A percentile compares a stretch with the other conserved stretches of the same genome.
These are phyloP conservation scores for Penicillium silybi DNA, from an alignment of 495 filamentous ascomycete genomes.

Conservation along the genomic window DNA sequence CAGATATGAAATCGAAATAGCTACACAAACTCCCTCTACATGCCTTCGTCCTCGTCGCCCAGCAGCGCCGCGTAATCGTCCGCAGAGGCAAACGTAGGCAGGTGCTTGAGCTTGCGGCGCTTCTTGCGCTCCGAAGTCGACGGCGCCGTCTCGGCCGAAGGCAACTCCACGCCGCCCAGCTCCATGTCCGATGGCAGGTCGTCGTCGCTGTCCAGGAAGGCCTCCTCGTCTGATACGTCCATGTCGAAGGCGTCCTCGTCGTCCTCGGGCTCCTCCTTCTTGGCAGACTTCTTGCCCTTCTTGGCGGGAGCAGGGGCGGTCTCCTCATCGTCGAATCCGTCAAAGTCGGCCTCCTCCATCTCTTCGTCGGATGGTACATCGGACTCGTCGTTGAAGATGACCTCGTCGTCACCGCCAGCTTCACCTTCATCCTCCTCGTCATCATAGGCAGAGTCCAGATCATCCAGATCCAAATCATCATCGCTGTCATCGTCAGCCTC, in stretches of 20 bases:
- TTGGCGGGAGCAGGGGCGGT: constrained; percentile 22
- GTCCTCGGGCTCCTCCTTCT: constrained; percentile 38
- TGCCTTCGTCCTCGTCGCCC: constrained; percentile 65
- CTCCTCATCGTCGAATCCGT: constrained; percentile 38
- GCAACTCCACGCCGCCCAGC: constrained; percentile 30
- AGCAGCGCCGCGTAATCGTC: constrained; percentile 93
- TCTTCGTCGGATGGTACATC: constrained; percentile 45
- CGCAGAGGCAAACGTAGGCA: constrained; percentile 87
- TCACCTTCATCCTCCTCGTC: constrained; percentile 47
- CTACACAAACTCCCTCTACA: constrained; percentile 23
- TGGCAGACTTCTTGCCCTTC: constrained; percentile 38
- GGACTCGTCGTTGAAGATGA: constrained; percentile 47
- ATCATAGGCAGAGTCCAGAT: constrained; percentile 54
- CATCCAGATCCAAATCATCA: constrained; percentile 61
- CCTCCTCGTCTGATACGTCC: constrained; percentile 50
- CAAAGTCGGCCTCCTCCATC: constrained; percentile 38
- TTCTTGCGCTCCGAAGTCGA: constrained; percentile 57
- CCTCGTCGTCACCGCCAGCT: constrained; percentile 50
- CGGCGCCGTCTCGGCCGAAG: constrained; percentile 33
- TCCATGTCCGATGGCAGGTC: constrained; percentile 54
- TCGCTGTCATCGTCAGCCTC: constrained; percentile 64
- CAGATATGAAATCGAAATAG: background rate
- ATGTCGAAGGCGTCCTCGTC: constrained; percentile 50
- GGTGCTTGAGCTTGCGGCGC: constrained; percentile 75
- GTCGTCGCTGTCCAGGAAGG: constrained; percentile 51